Conservation (phyloP, 75 land plant genomes). For the Pinus taeda region DNA sequence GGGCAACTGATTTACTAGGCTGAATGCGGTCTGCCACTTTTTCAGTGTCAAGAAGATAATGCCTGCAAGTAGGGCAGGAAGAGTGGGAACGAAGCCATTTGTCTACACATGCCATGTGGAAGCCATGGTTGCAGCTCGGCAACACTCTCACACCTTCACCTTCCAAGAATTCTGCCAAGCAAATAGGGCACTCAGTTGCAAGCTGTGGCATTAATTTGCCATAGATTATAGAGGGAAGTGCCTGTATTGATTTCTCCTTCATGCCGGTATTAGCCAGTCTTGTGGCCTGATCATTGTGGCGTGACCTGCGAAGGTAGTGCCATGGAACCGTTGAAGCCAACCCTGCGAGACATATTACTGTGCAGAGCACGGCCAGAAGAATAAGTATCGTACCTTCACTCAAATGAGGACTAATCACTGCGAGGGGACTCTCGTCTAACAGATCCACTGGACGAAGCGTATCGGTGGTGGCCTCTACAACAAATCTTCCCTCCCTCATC, state of each 20-base stretch:
- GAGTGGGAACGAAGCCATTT: slow-evolving; percentile 63
- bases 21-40: background rate
- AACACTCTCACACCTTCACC: slow-evolving; percentile 49
- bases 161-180: slow-evolving; percentile 47
- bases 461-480: background rate
- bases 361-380: background rate
- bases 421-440: too few relatives aligned
- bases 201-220: background rate
- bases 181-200: slow-evolving; percentile 53
- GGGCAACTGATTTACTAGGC: background rate
- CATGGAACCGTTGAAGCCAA: background rate
- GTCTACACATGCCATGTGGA: slow-evolving; percentile 63
- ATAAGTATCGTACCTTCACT: background rate
- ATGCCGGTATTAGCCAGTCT: background rate
- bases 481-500: background rate
- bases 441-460: too few relatives aligned
- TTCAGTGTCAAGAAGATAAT: slow-evolving; percentile 27
- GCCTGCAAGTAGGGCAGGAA: slow-evolving; percentile 70
- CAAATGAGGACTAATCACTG: background rate
- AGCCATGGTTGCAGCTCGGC: slow-evolving; percentile 73
- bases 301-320: background rate
- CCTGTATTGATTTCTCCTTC: background rate
- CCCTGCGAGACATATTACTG: background rate
- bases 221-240: background rate
- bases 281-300: background rate